A percentile compares a stretch with the other conserved stretches of the same genome.
Conservation (phyloP, 257 asterid species). For the Coffea canephora region DNA sequence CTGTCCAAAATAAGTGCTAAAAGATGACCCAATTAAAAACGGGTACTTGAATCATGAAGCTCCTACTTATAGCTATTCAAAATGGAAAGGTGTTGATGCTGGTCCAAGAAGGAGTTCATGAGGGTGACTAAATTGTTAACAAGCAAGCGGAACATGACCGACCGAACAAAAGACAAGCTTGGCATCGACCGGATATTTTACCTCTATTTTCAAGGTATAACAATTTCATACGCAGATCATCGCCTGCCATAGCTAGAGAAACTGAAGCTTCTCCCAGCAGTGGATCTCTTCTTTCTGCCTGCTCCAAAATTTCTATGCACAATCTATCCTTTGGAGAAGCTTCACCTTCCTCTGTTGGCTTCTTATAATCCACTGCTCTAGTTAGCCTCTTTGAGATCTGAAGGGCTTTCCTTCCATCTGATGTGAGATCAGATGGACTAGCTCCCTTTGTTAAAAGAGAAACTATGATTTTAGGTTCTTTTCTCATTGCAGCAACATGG, state of each 20-base stretch:
- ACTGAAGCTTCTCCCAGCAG: slow-evolving; percentile 86
- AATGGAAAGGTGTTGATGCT: background rate
- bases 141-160: slow-evolving; percentile 3
- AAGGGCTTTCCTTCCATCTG: slow-evolving; percentile 90
- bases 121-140: background rate
- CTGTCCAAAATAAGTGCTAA: background rate
- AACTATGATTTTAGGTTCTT: slow-evolving; percentile 85
- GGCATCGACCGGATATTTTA: slow-evolving; percentile 23
- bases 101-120: background rate
- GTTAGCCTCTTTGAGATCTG: slow-evolving; percentile 90
- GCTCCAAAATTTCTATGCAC: slow-evolving; percentile 94
- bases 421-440: slow-evolving; percentile 83
- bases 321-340: slow-evolving; percentile 78
- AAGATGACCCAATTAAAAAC: background rate
- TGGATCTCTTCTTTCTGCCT: slow-evolving; percentile 92
- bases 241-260: slow-evolving; percentile 97
- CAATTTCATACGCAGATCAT: slow-evolving; percentile 72
- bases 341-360: slow-evolving; percentile 62
- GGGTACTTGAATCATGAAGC: background rate
- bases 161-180: slow-evolving; percentile 11
- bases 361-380: slow-evolving; percentile 62
- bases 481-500: slow-evolving; percentile 95
- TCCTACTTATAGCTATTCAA: background rate
- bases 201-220: slow-evolving; percentile 96
- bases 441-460: slow-evolving; percentile 95